Percentiles rank a stretch among this genome's conserved stretches.
phyloP scores from a whole-genome alignment of 1,139 yeast genomes.

The Yamadazyma diddensiae region DNA sequence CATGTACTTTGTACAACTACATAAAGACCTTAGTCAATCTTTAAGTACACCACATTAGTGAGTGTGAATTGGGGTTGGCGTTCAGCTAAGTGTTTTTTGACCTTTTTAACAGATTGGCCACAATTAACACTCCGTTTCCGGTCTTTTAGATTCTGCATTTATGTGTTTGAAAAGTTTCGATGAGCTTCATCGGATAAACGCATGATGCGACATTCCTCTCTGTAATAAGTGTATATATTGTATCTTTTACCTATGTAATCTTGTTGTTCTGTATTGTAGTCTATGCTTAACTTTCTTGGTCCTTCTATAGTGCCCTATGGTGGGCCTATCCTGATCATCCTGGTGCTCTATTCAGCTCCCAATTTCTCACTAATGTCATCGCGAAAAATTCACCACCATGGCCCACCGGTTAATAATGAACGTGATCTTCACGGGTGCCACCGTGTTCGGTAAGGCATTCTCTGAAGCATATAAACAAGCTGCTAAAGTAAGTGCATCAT shows the following conservation, averaged over 20 bases:
- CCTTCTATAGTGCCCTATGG: no score
- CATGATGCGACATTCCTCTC: conserved; percentile 45
- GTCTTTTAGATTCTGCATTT: conserved; percentile 59
- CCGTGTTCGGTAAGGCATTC: conserved; percentile 93
- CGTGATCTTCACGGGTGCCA: conserved; percentile 90
- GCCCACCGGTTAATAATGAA: conserved; percentile 90
- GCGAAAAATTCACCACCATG: conserved; percentile 44
- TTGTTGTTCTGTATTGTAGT: no score
- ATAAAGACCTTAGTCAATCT: conserved; percentile 53
- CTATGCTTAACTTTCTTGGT: no score
- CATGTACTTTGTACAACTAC: conserved; percentile 37
- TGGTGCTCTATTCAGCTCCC: no score
- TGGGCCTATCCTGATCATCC: no score
- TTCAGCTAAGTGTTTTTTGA: conserved; percentile 56
- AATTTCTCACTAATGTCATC: no score
- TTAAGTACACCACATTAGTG: conserved; percentile 33
- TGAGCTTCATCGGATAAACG: conserved; percentile 27
- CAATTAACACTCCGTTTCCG: conserved; percentile 72
- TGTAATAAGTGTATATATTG: neutral
- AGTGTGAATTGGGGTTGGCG: conserved; percentile 31
- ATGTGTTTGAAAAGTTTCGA: conserved; percentile 15
- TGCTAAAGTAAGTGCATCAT: conserved; percentile 73
- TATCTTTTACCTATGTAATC: no score
- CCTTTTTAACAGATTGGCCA: conserved; percentile 61
- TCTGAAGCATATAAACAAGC: conserved; percentile 98